Percentiles rank a stretch among this genome's conserved stretches.
Conservation (phyloP, 345 rosid species). For the Psidium friedrichsthalianum region DNA sequence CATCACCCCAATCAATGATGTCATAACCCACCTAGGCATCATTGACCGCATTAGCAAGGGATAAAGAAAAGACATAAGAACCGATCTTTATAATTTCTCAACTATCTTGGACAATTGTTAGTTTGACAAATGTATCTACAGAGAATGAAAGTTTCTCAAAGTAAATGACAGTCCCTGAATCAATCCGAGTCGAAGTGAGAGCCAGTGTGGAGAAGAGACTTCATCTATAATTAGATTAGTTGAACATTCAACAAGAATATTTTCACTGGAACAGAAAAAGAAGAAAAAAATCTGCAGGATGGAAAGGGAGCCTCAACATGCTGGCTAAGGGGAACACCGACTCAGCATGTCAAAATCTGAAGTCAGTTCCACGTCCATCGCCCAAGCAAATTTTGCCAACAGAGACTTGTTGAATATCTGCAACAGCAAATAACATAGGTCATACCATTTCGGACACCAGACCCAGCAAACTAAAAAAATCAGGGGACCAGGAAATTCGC, state of each 20-base stretch:
- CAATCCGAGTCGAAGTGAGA: neutral
- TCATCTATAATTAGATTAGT: constrained; percentile 5
- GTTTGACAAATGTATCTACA: neutral
- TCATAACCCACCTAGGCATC: neutral
- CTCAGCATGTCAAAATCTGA: constrained; percentile 57
- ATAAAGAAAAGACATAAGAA: neutral
- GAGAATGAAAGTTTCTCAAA: neutral
- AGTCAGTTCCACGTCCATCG: constrained; percentile 88
- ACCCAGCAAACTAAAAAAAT: neutral
- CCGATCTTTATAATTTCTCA: neutral
- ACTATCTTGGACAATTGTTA: neutral
- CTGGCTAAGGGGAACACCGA: neutral
- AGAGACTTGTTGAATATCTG: constrained; percentile 95
- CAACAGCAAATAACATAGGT: neutral
- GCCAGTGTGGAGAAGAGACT: neutral
- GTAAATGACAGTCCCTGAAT: neutral
- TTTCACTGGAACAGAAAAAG: neutral
- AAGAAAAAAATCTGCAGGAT: neutral
- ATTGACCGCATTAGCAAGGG: neutral
- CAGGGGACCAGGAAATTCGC: neutral
- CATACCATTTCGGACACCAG: neutral
- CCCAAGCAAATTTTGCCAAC: constrained; percentile 88
- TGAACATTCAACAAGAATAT: neutral
- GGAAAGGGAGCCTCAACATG: neutral
- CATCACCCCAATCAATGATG: neutral